Base-by-base conservation (phyloP, 2,329 filamentous ascomycete species). In the Elsinoe ampelina region DNA sequence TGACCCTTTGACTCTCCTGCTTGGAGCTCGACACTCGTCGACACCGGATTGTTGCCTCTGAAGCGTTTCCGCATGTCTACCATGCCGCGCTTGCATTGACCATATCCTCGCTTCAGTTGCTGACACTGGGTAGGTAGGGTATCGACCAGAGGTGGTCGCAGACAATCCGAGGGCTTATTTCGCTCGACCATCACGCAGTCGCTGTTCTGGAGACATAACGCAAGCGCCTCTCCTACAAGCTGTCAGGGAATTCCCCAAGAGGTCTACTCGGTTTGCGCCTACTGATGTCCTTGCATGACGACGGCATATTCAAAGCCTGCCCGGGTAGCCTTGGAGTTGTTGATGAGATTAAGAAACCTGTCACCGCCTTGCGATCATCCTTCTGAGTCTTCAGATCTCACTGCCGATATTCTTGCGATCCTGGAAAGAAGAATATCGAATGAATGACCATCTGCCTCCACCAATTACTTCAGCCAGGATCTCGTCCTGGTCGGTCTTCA, bases 41-140 rank as follows among this genome's bases (percentile, higher is more conserved):
- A 78, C 62, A 95, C 84, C 55, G 93, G 90, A 70, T 89, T 83
- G 75, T 97, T 97, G 58, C 93, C 93, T 57, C 93, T 83, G 74
- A 98, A 97, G 34, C 93, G 86, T 76, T 97, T 97, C 71, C 93
- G 88, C 93, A 98, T 98, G 71, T 98, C 93, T 64, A 97, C 87
- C 83, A 95, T 83, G 62, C 93, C 93, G 62, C 92, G 87, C 68
- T 95, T 95, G 80, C 93, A 98, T 70, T 96, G 89, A 70, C 89
- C 87, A 66, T 95, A 93, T 45, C 90, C 89, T 71, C 89, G 91
- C 71, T 92, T 89, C 59, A 98, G 80, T 72, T 96, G 92, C 70
- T 92, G 89, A 74, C 93, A 98, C 73, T 86, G 85, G 20, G 81
- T 85, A 17, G 93, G 92, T 12, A 98, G 83, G 5, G 84, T 85